A percentile compares a stretch with the other conserved stretches of the same genome.
These are phyloP conservation scores for Aaosphaeria pasadenensis DNA, from an alignment of 2,329 filamentous ascomycete genomes.

Conservation along the genomic window DNA sequence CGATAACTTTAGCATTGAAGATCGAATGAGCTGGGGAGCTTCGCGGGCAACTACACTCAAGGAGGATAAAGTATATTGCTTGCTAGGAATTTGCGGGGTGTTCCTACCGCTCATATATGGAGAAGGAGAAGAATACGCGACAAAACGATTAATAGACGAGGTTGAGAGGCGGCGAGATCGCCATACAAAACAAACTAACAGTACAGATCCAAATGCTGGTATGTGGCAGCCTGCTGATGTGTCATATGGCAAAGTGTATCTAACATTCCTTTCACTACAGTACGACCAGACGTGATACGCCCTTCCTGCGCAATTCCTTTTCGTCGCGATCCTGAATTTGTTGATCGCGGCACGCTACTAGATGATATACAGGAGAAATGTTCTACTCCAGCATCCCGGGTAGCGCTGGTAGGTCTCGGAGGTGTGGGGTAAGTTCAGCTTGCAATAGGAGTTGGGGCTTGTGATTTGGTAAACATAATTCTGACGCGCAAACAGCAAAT, in stretches of 20 bases:
- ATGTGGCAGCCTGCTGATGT: no score
- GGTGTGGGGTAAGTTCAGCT: slow-evolving; percentile 14
- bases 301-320: not conserved
- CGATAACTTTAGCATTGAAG: no score
- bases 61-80: not conserved
- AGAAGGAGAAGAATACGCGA: no score
- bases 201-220: no score
- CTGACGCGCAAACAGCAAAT: slow-evolving; percentile 3
- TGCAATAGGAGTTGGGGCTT: not conserved
- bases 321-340: slow-evolving; percentile 18
- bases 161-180: no score
- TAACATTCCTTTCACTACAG: no score
- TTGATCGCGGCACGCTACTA: slow-evolving; percentile 15
- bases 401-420: slow-evolving; percentile 21
- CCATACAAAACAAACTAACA: no score
- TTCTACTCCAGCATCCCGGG: slow-evolving; percentile 8
- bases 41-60: no score
- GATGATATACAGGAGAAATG: slow-evolving; percentile 8
- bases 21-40: no score
- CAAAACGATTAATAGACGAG: no score
- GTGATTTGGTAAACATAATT: not conserved
- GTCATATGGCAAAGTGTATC: no score
- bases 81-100: not conserved
- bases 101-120: no score
- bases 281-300: not conserved